Evolutionary conservation across 2,329 filamentous ascomycete genomes (phyloP), one percentile per base, ranked within the genome.

Genomic region (Ramularia collo-cygni): DNA sequence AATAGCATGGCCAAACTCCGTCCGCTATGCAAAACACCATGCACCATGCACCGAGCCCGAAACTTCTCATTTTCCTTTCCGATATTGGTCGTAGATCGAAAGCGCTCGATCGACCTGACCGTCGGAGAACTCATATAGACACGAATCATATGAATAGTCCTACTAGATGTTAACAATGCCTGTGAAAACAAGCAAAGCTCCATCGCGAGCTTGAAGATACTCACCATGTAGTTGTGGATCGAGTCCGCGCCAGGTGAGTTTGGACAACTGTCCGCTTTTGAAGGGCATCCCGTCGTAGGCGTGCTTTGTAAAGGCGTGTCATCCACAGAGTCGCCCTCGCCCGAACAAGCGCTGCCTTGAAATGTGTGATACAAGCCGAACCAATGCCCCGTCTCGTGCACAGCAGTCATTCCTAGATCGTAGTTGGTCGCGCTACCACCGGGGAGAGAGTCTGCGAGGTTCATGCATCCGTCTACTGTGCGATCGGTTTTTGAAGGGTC

Each of bases 181-280:
- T 14, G 6, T 6, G 6, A 31, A 6, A 31, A n/a, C 28, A 17
- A 6, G 6, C n/a, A n/a, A 8, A 31, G 15, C n/a, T 31, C n/a
- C 28, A 6, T 31, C 28, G n/a, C 72, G 10, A 24, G 6, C 21
- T 24, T 24, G n/a, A n/a, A n/a, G n/a, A n/a, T n/a, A n/a, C n/a
- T n/a, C n/a, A 24, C 21, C 72, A 76, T 76, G 49, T 67, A 76
- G 50, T 76, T 73, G 41, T 72, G 68, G 36, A 76, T 69, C 4
- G 68, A 63, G 55, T 76, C 73, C 16, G 59, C 13, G 0, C 68
- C 69, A 14, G 59, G 54, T 13, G 58, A 53, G 27, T 55, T 55
- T 0, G 69, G 68, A 48, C 72, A 77, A 8, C 63, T 71, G 48
- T 70, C 63, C 54, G 73, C 72, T 8, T 38, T 43, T 2, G 49